phyloP scores from a whole-genome alignment of 176 grass and related monocot species.

The Oryza nivara region DNA sequence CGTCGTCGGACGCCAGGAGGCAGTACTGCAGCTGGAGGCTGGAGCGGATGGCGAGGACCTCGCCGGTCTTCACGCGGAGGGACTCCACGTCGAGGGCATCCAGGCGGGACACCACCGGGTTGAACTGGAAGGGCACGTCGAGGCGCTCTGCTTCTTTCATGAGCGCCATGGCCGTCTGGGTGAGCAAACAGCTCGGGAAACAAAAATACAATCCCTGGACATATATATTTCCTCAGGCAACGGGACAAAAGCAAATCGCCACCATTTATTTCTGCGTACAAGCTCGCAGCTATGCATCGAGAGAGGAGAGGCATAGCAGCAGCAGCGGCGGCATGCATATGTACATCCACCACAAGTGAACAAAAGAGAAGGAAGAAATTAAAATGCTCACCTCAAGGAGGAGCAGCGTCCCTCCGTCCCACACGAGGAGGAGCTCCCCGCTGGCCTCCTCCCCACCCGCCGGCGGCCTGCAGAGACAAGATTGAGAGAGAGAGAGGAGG shows the following conservation, averaged over 20 bases:
- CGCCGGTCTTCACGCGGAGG: slow-evolving; percentile 86
- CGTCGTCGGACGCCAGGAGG: slow-evolving; percentile 54
- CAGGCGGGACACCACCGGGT: slow-evolving; percentile 55
- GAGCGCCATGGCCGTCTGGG: slow-evolving; percentile 59
- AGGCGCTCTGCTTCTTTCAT: slow-evolving; percentile 84
- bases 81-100: slow-evolving; percentile 67
- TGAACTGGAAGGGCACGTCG: slow-evolving; percentile 95
- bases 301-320: neutral
- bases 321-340: too few species aligned
- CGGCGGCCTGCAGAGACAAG: too few species aligned
- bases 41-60: slow-evolving; percentile 79
- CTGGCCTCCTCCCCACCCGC: too few species aligned
- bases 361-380: slow-evolving; percentile 21
- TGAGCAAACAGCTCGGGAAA: slow-evolving; percentile 38
- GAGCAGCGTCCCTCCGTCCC: neutral
- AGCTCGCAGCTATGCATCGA: neutral
- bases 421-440: too few species aligned
- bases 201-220: slow-evolving; percentile 31
- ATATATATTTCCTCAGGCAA: neutral
- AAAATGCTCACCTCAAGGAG: slow-evolving; percentile 40
- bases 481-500: too few species aligned
- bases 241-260: slow-evolving; percentile 38
- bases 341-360: neutral
- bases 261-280: slow-evolving; percentile 40
- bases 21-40: slow-evolving; percentile 67